A percentile compares a stretch with the other conserved stretches of the same genome.
These are phyloP conservation scores for Chrysoporthe deuterocubensis DNA, from an alignment of 2,329 filamentous ascomycete species.

Conservation along the genomic window DNA sequence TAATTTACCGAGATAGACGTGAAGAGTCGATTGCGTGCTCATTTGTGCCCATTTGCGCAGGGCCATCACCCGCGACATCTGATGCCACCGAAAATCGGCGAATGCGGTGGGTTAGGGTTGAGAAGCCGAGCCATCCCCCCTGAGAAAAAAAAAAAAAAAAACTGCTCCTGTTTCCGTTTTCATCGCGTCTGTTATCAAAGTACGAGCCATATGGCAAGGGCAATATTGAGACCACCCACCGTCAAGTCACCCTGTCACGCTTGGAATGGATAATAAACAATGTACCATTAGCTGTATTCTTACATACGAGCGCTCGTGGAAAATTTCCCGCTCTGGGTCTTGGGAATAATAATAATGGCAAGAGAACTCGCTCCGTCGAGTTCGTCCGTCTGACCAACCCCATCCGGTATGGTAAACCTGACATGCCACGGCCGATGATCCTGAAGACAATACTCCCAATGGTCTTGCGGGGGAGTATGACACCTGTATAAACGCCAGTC, in stretches of 20 bases:
- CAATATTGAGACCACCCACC: too few relatives aligned
- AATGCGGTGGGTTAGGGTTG: neutral
- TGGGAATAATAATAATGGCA: neutral
- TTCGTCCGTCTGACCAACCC: neutral
- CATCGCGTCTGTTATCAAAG: too few relatives aligned
- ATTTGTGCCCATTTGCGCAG: neutral
- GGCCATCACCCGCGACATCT: neutral
- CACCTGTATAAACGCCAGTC: slow-evolving; percentile 2
- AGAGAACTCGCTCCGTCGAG: neutral
- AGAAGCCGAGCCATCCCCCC: too few relatives aligned
- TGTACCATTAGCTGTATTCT: neutral
- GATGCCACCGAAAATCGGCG: neutral
- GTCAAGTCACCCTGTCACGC: too few relatives aligned
- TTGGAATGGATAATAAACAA: too few relatives aligned
- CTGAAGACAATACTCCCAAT: slow-evolving; percentile 4
- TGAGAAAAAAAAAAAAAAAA: too few relatives aligned
- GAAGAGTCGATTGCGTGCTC: neutral
- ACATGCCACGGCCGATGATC: neutral
- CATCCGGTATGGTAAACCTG: neutral
- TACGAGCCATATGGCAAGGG: too few relatives aligned
- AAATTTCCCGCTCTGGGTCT: neutral
- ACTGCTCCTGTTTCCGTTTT: too few relatives aligned
- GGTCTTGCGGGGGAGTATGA: neutral
- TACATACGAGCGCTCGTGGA: neutral
- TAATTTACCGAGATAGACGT: neutral